Base-by-base conservation (phyloP, 208 protist species). In the Endotrypanum monterogeii region DNA sequence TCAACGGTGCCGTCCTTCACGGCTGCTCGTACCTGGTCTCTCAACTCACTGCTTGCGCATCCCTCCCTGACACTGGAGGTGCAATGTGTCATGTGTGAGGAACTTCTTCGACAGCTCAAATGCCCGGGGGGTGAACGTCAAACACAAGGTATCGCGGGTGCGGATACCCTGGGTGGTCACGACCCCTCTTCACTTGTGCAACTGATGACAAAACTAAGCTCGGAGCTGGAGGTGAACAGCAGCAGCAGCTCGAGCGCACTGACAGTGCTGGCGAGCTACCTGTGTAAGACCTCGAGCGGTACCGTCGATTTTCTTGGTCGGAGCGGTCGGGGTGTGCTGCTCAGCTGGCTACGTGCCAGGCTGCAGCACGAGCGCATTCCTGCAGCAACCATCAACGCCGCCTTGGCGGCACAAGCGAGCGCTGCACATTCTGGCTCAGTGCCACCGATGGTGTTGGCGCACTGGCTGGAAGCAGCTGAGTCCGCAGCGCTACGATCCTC, bases 21-120 rank as follows among this genome's bases (percentile, higher is more conserved):
- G 20, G 37, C 65, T 32, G 65, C 16, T 41, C 65, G 56, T 41
- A 28, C 63, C 70, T 80, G 76, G 76, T 71, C 72, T 25, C 54
- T 84, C 63, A 37, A 23, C 28, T 51, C 65, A 5, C 63, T 86
- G 58, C 62, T 73, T 23, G 56, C 54, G 11, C 77, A 86, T 52
- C 54, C 82, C 6, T 71, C 60, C 3, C 75, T 86, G 16, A 68
- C 74, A 6, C 56, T 83, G 16, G 82, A 86, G 69, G 60, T 78
- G 67, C 75, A 79, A 50, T 52, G 72, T 46, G 74, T 80, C 28
- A 37, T 86, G 35, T 83, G 78, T 61, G 78, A 83, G 46, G 63
- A 86, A 67, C 52, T 83, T 30, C 62, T 86, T 18, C 57, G 57
- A 6, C 70, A 83, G 58, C 82, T 86, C 20, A 58, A 62, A 7